Base-by-base conservation (phyloP, 208 protist genomes). In the Wallacemonas sp. region DNA sequence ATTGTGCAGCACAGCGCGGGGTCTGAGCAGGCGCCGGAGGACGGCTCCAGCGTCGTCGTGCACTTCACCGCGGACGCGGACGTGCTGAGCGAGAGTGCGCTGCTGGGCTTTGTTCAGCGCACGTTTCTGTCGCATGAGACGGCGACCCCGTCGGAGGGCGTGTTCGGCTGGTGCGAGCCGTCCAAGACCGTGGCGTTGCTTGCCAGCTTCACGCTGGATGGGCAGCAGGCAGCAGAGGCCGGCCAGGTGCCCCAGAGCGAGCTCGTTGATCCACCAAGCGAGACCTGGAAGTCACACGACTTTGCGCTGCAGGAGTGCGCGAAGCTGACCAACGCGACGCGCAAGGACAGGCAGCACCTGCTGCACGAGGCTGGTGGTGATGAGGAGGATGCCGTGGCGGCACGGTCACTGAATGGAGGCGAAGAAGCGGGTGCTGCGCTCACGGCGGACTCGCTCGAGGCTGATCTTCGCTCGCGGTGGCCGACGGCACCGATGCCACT, bases 31-130 rank as follows among this genome's bases (percentile, higher is more conserved):
- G 79, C 79, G 5, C 76, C 82, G 17, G 41, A 69, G 43, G 19
- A 46, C 0, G 65, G 64, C 19, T 62, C 60, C 41, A 56, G 69
- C 1, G 73, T 71, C 34, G 67, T 94, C 0, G 8, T 91, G 11
- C 88, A 94, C 72, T 94, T 94, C 63, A 94, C 88, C 12, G 83
- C 80, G 2, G 67, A 90, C 61, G 76, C 75, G 0, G 24, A 23
- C 1, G 23, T 68, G 33, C 74, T 90, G 55, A 68, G 64, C 23
- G 73, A 74, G 34, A 67, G 30, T 41, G 67, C 68, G 26, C 74
- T 93, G 33, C 73, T 57, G 17, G 65, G 54, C 17, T 87, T 84
- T 39, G 83, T 93, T 3, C n/a, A 65, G 70, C 52, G 30, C 63
- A n/a, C 64, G 60, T 29, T 84, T 52, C 30, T 61, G 14, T 21